Evolutionary conservation across 2,329 filamentous ascomycete species (phyloP), one percentile per base, ranked within the genome.

Genomic region (Penicillium expansum): DNA sequence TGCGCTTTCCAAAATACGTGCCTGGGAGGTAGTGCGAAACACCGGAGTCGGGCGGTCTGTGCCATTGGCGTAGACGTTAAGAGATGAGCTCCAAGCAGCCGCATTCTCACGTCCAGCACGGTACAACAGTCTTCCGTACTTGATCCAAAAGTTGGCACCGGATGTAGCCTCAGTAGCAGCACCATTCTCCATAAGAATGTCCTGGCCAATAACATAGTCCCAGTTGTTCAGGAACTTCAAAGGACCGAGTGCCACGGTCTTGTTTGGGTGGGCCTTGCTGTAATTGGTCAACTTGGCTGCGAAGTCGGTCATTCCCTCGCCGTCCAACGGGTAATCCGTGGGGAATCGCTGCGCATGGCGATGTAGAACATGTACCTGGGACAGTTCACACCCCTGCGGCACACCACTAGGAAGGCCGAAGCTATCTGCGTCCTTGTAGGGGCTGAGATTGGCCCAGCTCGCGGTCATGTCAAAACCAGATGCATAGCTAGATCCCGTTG

Each of bases 341-440:
- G 80, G 80, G 42, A 82, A 83, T 24, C 82, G 76, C 58, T 84
- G 74, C 0, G 80, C 79, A 67, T 85, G 83, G 29, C 83, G 76
- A 63, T 84, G 82, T 16, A 85, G 74, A 6, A 77, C 71, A 61
- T 83, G 81, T 0, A 75, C 80, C 65, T 83, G 80, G 56, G 81
- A 79, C 53, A 84, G 70, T 66, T 83, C 81, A 69, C 83, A 85
- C n/a, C 80, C 80, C 45, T 77, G 70, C 0, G 83, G 82, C 14
- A 84, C 77, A 32, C 81, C 81, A 9, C 66, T 68, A 14, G 68
- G 58, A 14, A 70, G 30, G 3, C 59, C 54, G 51, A 72, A 73
- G 51, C 62, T 59, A 2, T 56, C 50, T 1, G 66, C 62, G 10
- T 68, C 65, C 18, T 64, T 63, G 45, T 71, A 73, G 16, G 70